Base-by-base conservation (phyloP, 208 protist genomes). In the Strigomonas culicis region DNA sequence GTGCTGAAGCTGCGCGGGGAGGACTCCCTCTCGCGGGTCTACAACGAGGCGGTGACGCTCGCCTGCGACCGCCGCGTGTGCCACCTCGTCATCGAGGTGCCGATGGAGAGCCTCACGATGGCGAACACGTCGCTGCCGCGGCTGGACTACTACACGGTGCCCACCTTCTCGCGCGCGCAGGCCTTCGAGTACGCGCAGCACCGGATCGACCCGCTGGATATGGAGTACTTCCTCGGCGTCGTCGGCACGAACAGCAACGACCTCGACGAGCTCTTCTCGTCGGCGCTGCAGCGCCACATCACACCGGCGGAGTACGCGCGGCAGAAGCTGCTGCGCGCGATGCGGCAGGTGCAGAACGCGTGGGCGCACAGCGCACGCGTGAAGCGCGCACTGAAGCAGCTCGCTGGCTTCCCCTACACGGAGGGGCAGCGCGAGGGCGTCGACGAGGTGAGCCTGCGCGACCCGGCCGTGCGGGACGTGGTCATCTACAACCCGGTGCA, bases 161-260 rank as follows among this genome's bases (percentile, higher is more conserved):
- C 88, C 21, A 90, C 84, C 71, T 94, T 94, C 57, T 82, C 56
- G 47, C 66, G 72, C 27, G 63, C 64, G n/a, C 78, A 94, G 69
- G 84, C 80, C 6, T 94, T 81, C 34, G 47, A 73, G 53, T 91
- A 91, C 74, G 86, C 79, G 24, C 69, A 90, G 31, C 79, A 91
- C 60, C 65, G 70, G 27, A 82, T 94, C 6, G 84, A 94, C 63
- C 77, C 88, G 0, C 70, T 94, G 1, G 82, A 86, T 24, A 57
- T 91, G 63, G 68, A 75, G 55, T 46, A 74, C 39, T 94, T 94
- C 30, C 52, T 91, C 13, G 78, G 89, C 21, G 74, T 82, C 0
- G 79, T 86, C 27, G 88, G 84, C 17, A 90, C 87, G 49, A 93
- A 90, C 79, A 90, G 86, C 70, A 91, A 88, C 66, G 88, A 92